phyloP scores from a whole-genome alignment of 1,139 yeast species.

The Blastobotrys apis region DNA sequence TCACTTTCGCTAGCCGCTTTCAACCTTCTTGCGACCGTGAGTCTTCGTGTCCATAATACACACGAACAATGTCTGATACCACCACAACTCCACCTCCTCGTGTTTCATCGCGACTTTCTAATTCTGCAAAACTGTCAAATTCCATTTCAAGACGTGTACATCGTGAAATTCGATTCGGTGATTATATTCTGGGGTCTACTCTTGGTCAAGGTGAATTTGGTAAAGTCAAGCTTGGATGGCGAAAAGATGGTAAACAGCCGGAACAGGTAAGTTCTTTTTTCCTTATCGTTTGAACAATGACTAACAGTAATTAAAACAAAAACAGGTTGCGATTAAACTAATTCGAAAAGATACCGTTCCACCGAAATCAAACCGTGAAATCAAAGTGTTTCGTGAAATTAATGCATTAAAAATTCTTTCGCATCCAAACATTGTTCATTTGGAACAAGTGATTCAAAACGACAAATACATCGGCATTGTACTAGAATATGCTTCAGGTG shows the following conservation, averaged over 20 bases:
- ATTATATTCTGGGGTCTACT: conserved; percentile 84
- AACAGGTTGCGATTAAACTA: conserved; percentile 86
- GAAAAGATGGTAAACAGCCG: conserved; percentile 61
- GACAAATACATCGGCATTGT: conserved; percentile 96
- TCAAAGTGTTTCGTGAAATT: conserved; percentile 88
- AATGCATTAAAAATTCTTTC: conserved; percentile 79
- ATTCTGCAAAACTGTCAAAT: conserved; percentile 26
- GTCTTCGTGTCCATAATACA: too few relatives aligned
- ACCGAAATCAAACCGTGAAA: conserved; percentile 78
- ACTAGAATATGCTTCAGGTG: conserved; percentile 93
- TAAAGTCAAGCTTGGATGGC: conserved; percentile 95
- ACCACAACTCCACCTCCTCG: conserved; percentile 18
- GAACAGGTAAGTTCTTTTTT: conserved; percentile 47
- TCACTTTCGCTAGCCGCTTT: neutral
- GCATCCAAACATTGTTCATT: conserved; percentile 88
- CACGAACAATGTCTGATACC: neutral
- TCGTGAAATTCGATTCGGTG: conserved; percentile 60
- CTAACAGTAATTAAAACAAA: neutral
- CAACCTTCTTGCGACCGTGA: too few relatives aligned
- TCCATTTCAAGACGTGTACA: conserved; percentile 28
- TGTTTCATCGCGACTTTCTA: conserved; percentile 29
- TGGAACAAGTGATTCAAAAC: conserved; percentile 90
- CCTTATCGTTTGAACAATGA: neutral
- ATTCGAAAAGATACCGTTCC: conserved; percentile 82
- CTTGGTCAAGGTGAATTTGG: conserved; percentile 99